Conservation (phyloP, 2,329 filamentous ascomycete species). For the Sporothrix mexicana region DNA sequence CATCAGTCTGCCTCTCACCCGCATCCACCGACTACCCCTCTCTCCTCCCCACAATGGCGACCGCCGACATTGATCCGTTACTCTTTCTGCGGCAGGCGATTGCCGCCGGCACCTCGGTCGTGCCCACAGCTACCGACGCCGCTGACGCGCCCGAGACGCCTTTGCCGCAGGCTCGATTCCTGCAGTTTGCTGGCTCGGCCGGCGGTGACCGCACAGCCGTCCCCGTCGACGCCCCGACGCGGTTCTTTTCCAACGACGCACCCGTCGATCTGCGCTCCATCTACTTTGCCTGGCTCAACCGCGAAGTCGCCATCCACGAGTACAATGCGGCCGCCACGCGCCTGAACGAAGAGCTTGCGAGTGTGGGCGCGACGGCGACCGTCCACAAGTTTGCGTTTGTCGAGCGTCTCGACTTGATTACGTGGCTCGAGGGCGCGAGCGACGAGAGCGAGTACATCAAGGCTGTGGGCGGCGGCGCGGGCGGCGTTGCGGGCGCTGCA, state of each 20-base stretch:
- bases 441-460: slow-evolving; percentile 94
- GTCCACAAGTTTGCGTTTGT: slow-evolving; percentile 92
- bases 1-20: not conserved
- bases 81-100: slow-evolving; percentile 84
- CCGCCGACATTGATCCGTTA: slow-evolving; percentile 66
- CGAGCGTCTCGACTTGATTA: slow-evolving; percentile 87
- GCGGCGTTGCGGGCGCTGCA: slow-evolving; percentile 48
- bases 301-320: slow-evolving; percentile 85
- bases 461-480: slow-evolving; percentile 70
- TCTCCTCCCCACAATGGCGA: slow-evolving; percentile 20
- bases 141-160: slow-evolving; percentile 64
- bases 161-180: slow-evolving; percentile 77
- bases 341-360: slow-evolving; percentile 77
- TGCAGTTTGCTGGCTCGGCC: slow-evolving; percentile 68
- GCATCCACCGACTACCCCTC: not conserved
- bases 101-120: slow-evolving; percentile 69
- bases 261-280: slow-evolving; percentile 89
- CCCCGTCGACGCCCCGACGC: slow-evolving; percentile 74
- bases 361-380: slow-evolving; percentile 59
- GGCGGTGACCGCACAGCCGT: slow-evolving; percentile 56
- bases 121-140: slow-evolving; percentile 75
- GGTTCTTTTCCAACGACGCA: slow-evolving; percentile 78
- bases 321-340: slow-evolving; percentile 85
- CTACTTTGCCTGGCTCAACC: slow-evolving; percentile 95
- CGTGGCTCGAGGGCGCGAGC: slow-evolving; percentile 88